Base-by-base conservation (phyloP, 768 basidiomycete species). In the Lactarius quietus region DNA sequence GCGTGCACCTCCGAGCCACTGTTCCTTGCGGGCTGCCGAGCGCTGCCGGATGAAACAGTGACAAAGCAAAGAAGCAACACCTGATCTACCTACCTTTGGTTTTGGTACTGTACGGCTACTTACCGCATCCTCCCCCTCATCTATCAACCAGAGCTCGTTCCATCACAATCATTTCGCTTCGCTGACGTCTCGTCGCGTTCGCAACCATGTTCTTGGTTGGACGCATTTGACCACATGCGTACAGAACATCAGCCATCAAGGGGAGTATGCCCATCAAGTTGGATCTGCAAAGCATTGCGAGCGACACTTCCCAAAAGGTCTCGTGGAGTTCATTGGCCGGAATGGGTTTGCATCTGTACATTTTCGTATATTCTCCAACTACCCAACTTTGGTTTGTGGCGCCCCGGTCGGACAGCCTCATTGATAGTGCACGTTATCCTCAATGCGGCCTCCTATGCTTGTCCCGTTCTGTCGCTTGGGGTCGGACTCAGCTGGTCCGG, bases 31-130 rank as follows among this genome's bases (percentile, higher is more conserved):
- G 26, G 28, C 23, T 41, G 18, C 29, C 33, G 29, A 3, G 29
- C 28, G 51, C 51, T 23, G 29, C 61, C 18, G 41, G 41, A 61
- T 52, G 48, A 56, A 59, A 52, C 51, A 41, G 18, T 31, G 51
- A 66, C 61, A 66, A 66, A 62, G 39, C 56, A 45, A 62, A 66
- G 60, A 65, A 65, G 64, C 56, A n/a, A 17, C 26, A 51, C 59
- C 52, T 65, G 60, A 62, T 61, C 64, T 57, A 57, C 64, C 48
- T 26, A 28, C 26, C 48, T 15, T 51, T 26, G 23, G 48, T 51
- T 51, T 65, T 59, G 23, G 57, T 14, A 38, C 63, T 28, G 10
- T 48, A 23, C 12, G 23, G 23, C 45, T 9, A 51, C 48, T 41
- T 3, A 20, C 18, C 20, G 41, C 62, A 57, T 31, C 39, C 36